Base-by-base conservation (phyloP, 2,329 filamentous ascomycete genomes). In the Sphaerostilbella broomeana region DNA sequence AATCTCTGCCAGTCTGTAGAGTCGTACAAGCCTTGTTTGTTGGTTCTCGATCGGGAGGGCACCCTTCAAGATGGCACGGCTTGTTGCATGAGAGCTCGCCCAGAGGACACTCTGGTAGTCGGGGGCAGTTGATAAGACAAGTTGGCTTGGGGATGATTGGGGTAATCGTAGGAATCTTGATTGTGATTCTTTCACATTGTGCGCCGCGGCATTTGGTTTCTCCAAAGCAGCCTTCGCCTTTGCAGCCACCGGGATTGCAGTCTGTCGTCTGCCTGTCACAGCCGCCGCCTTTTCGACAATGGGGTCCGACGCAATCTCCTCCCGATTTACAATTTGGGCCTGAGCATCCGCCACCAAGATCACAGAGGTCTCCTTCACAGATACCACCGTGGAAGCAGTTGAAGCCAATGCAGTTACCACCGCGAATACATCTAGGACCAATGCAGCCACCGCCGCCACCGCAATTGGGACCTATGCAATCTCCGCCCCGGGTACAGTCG, bases 281-380 rank as follows among this genome's bases (percentile, higher is more conserved):
- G 18, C 5, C 28, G 15, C 28, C 28, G 13, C 28, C 28, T 3
- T 9, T 30, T 2, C 16, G 4, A 9, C 28, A 30, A 17, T 30
- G 4, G 5, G 28, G 28, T 18, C 28, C 28, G 28, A 17, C 11
- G 18, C 28, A 30, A 18, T 30, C 28, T 6, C 28, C 28, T 16
- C 28, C 28, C 10, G 10, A 12, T 22, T 33, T n/a, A 16, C 39
- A 35, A 15, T 31, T 24, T 16, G 28, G 28, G 5, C 40, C 40
- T 9, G 25, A 26, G 34, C 43, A 45, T 16, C 35, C 43, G 15
- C 43, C 43, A 10, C 42, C 42, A 12, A 22, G 20, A 16, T 41
- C 18, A 18, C 42, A 44, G 3, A 24, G 6, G 10, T 39, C 32
- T 4, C 36, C 29, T 18, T 42, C 35, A 21, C 43, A 45, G 13